Evolutionary conservation across 2,329 filamentous ascomycete species (phyloP).

Genomic region (Zopfia rhizophila): DNA sequence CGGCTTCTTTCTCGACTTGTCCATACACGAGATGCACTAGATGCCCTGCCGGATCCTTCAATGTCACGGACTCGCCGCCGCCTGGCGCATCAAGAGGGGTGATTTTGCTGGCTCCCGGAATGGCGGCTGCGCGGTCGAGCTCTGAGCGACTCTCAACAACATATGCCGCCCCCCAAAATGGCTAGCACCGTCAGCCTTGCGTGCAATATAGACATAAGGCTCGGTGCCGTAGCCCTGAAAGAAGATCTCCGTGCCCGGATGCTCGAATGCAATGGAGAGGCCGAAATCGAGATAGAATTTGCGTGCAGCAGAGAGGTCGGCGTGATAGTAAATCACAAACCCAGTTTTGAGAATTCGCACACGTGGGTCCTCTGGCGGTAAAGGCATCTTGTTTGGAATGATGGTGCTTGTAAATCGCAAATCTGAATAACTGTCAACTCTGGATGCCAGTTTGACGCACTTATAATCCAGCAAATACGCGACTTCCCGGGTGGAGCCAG

Average conservation of each 20-base stretch:
- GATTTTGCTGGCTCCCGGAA: conserved; percentile 57
- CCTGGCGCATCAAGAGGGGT: conserved; percentile 63
- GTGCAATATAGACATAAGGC: conserved; percentile 65
- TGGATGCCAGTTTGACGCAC: too few species aligned
- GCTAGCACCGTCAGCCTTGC: conserved; percentile 53
- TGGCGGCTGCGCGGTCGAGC: conserved; percentile 59
- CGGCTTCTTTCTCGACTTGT: conserved; percentile 42
- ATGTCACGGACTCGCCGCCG: conserved; percentile 58
- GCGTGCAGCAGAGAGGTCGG: conserved; percentile 19
- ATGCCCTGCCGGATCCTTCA: conserved; percentile 53
- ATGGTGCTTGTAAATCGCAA: too few species aligned
- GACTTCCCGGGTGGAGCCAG: too few species aligned
- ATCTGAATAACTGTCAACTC: too few species aligned
- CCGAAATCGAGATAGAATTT: conserved; percentile 30
- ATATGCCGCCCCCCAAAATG: conserved; percentile 66
- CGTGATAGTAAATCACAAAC: conserved; percentile 27
- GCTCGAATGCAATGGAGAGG: conserved; percentile 16
- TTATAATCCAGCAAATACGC: too few species aligned
- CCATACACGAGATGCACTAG: conserved; percentile 66
- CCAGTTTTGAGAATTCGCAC: too few species aligned
- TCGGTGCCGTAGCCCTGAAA: conserved; percentile 69
- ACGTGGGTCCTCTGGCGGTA: conserved; percentile 20
- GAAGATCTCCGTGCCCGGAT: conserved; percentile 55
- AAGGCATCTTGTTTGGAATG: background rate
- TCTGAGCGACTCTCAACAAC: conserved; percentile 65